Conservation (phyloP, 2,329 filamentous ascomycete genomes). For the Hirsutella minnesotensis region DNA sequence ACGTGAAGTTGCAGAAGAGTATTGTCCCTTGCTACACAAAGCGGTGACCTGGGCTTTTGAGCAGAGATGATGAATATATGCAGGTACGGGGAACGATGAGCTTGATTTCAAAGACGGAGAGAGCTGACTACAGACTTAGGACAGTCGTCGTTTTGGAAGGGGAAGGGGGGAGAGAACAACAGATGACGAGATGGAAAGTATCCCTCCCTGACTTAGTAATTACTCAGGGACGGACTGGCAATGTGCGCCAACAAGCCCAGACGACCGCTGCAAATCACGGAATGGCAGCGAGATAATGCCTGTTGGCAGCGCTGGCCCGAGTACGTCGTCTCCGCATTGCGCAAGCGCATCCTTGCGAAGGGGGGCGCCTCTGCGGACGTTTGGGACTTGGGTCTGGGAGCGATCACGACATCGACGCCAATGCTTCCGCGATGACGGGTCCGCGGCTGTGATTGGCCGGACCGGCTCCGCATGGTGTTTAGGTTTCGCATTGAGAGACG, state of each 20-base stretch:
- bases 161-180: neutral
- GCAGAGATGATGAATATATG: neutral
- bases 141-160: neutral
- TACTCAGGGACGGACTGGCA: neutral
- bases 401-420: slow-evolving; percentile 43
- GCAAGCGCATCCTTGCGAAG: slow-evolving; percentile 7
- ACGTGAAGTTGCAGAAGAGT: no score
- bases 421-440: slow-evolving; percentile 30
- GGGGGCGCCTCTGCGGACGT: slow-evolving; percentile 5
- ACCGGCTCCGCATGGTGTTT: slow-evolving; percentile 9
- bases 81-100: neutral
- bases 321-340: neutral
- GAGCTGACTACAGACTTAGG: neutral
- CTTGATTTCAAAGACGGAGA: neutral
- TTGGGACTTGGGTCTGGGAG: slow-evolving; percentile 19
- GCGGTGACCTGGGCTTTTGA: no score
- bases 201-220: neutral
- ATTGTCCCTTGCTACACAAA: no score
- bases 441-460: slow-evolving; percentile 22
- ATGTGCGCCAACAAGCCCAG: no score
- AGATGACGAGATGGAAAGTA: no score
- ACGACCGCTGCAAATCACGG: no score
- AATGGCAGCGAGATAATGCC: no score
- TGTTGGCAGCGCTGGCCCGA: no score
- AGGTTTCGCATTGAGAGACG: neutral